Conservation (phyloP, 176 grass and related monocot species). For the Saccharum spontaneum region DNA sequence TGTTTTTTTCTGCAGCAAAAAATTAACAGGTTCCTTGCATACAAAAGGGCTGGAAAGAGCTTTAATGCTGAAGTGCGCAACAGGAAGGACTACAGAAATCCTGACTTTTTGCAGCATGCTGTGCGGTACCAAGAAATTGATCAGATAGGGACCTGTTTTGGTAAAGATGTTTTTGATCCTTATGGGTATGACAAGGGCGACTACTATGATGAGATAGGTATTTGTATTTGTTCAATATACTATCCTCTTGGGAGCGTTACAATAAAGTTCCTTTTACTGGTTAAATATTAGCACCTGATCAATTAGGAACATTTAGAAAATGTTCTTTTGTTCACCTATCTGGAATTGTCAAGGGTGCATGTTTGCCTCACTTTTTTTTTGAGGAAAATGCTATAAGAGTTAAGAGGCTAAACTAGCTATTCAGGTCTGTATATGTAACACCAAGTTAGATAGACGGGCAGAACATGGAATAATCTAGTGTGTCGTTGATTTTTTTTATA, state of each 20-base stretch:
- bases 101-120: constrained; percentile 95
- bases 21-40: constrained; percentile 78
- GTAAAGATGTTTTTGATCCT: constrained; percentile 94
- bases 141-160: constrained; percentile 92
- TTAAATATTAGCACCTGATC: neutral
- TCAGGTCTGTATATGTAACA: neutral
- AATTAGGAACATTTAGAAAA: constrained; percentile 2
- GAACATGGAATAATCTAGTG: neutral
- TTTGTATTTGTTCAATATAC: constrained; percentile 23
- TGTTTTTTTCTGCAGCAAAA: constrained; percentile 59
- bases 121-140: constrained; percentile 98
- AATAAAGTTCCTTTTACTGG: constrained; percentile 1
- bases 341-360: neutral
- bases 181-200: constrained; percentile 81
- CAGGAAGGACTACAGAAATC: constrained; percentile 94
- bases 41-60: constrained; percentile 77
- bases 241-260: neutral
- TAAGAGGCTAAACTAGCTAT: neutral
- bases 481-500: neutral
- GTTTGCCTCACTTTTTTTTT: neutral
- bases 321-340: neutral
- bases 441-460: neutral
- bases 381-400: neutral
- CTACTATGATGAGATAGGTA: constrained; percentile 91
- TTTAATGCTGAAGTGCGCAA: constrained; percentile 97